Evolutionary conservation across 2,329 filamentous ascomycete species (phyloP).

Genomic region (Calonectria ilicicola): DNA sequence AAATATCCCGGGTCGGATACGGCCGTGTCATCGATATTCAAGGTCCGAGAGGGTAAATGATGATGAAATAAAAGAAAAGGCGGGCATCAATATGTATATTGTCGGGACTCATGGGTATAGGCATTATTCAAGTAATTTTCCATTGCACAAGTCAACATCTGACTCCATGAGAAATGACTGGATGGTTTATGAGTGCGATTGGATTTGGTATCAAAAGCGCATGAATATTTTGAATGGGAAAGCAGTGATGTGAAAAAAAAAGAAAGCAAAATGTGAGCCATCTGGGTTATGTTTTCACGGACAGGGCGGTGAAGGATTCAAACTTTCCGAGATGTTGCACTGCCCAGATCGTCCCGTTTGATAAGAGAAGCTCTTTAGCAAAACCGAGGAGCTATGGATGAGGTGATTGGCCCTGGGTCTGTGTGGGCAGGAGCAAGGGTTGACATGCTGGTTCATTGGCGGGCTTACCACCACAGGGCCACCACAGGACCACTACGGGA

Average conservation of each 20-base stretch:
- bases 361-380: background rate
- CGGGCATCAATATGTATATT: background rate
- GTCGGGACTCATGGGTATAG: background rate
- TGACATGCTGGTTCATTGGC: background rate
- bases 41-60: background rate
- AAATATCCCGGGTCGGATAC: constrained; percentile 30
- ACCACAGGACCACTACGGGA: too few relatives aligned
- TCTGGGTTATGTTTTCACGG: background rate
- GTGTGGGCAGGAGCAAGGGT: background rate
- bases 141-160: background rate
- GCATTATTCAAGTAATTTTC: background rate
- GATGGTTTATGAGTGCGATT: too few relatives aligned
- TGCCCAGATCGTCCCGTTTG: background rate
- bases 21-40: constrained; percentile 40
- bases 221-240: background rate
- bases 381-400: background rate
- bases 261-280: background rate
- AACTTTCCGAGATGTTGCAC: background rate
- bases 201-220: background rate
- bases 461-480: background rate
- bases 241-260: background rate
- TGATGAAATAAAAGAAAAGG: constrained; percentile 7
- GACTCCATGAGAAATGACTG: background rate
- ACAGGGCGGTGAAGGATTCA: constrained; percentile 1
- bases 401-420: background rate